These are phyloP conservation scores for Fagopyrum esculentum DNA, from an alignment of 148 eudicot genomes.

Conservation along the genomic window DNA sequence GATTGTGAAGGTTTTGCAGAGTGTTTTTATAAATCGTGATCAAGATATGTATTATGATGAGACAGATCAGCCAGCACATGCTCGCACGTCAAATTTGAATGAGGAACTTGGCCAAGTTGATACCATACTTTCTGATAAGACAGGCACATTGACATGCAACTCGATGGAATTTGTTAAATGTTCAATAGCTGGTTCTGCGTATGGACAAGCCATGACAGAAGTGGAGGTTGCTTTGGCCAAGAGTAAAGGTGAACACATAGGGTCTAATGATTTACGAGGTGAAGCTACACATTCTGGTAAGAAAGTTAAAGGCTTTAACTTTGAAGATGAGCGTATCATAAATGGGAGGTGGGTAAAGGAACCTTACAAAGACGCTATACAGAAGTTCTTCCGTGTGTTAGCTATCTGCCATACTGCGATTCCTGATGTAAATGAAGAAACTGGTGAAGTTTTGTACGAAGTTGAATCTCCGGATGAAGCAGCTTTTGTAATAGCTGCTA, in stretches of 20 bases:
- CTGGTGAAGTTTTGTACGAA: constrained; percentile 35
- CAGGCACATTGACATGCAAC: constrained; percentile 51
- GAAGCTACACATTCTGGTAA: constrained; percentile 14
- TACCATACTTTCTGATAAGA: constrained; percentile 46
- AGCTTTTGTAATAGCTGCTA: constrained; percentile 44
- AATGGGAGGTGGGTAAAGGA: constrained; percentile 42
- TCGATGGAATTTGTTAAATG: constrained; percentile 49
- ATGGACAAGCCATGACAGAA: constrained; percentile 44
- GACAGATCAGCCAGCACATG: constrained; percentile 38
- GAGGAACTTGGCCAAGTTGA: constrained; percentile 51
- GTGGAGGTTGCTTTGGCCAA: constrained; percentile 36
- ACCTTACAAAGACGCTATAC: constrained; percentile 24
- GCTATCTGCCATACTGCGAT: constrained; percentile 43
- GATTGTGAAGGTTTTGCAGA: constrained; percentile 41
- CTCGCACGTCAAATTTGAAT: constrained; percentile 43
- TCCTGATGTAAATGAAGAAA: constrained; percentile 41
- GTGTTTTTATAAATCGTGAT: constrained; percentile 38
- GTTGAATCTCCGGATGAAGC: constrained; percentile 55
- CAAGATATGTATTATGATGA: constrained; percentile 38
- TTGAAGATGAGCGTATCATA: constrained; percentile 37
- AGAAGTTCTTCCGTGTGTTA: constrained; percentile 29
- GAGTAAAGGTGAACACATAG: constrained; percentile 21
- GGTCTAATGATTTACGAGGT: constrained; percentile 5
- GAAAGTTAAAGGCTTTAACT: constrained; percentile 36
- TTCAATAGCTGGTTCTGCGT: constrained; percentile 41